Percentiles rank a stretch among this genome's conserved stretches.
phyloP scores from a whole-genome alignment of 139 green algal genomes.

The Coccomyxa sp. region DNA sequence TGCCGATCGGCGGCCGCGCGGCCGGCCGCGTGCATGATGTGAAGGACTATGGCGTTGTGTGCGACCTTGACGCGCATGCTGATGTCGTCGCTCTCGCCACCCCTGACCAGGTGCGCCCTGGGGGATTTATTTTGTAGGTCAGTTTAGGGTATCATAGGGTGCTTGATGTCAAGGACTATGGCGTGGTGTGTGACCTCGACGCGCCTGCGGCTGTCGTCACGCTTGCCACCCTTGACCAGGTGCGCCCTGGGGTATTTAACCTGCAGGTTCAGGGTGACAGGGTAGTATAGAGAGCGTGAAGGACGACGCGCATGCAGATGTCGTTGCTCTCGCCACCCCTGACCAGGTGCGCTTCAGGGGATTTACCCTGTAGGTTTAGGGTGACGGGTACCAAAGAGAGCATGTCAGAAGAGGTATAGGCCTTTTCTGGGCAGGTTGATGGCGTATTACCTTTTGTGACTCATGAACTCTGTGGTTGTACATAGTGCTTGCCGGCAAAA shows the following conservation, averaged over 20 bases:
- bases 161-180: constrained; percentile 65
- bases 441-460: too few species aligned
- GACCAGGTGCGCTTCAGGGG: constrained; percentile 32
- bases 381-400: too few species aligned
- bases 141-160: too few species aligned
- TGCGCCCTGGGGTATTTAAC: background rate
- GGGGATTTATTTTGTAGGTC: background rate
- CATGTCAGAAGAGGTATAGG: too few species aligned
- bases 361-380: too few species aligned
- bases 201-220: constrained; percentile 52
- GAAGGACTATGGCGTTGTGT: constrained; percentile 66
- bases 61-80: constrained; percentile 58
- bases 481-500: too few species aligned
- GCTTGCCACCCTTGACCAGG: constrained; percentile 34
- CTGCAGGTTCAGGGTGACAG: background rate
- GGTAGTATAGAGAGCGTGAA: too few species aligned
- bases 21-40: constrained; percentile 47
- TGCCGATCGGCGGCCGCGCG: constrained; percentile 19
- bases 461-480: too few species aligned
- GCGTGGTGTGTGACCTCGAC: constrained; percentile 66
- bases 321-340: constrained; percentile 41
- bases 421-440: too few species aligned
- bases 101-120: constrained; percentile 21
- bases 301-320: constrained; percentile 46
- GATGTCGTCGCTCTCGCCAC: constrained; percentile 54